Percentiles rank a stretch among this genome's conserved stretches.
These are phyloP conservation scores for Penicillium digitatum DNA, from an alignment of 2,329 filamentous ascomycete genomes.

Conservation along the genomic window DNA sequence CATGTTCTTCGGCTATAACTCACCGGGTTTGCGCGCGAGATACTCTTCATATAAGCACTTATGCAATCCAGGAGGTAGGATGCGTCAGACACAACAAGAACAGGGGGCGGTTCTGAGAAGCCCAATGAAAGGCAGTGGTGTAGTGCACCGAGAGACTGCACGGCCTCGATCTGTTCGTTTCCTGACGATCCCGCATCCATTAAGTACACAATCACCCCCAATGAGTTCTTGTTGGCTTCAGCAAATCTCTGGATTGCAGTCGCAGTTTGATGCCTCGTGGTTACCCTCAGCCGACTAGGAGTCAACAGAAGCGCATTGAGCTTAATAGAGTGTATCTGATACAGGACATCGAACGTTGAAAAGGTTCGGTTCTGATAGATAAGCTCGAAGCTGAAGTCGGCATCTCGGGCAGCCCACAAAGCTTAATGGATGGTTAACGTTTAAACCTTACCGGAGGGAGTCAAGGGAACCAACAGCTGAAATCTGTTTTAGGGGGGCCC, in stretches of 20 bases:
- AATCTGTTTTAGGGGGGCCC: not conserved
- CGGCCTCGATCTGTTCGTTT: not conserved
- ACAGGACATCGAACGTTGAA: not conserved
- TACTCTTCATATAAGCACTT: not conserved
- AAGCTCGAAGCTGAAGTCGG: not conserved
- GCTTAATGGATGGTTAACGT: not conserved
- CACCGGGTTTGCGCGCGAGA: not conserved
- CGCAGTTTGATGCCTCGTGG: not conserved
- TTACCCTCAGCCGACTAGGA: not conserved
- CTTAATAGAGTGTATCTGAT: not conserved
- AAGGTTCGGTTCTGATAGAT: not conserved
- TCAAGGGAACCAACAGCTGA: not conserved
- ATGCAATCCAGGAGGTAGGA: conserved; percentile 3
- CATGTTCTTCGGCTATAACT: not conserved
- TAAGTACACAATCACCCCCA: not conserved
- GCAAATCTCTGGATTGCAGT: not conserved
- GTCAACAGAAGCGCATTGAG: not conserved
- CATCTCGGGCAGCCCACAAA: not conserved
- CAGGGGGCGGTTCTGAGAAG: not conserved
- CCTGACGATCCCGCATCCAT: not conserved
- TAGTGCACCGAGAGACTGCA: not conserved
- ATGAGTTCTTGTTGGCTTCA: not conserved
- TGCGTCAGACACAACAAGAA: conserved; percentile 1
- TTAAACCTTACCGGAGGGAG: not conserved
- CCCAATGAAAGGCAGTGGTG: conserved; percentile 3